Base-by-base conservation (phyloP, 805 yeast species). In the Kodamaea fukazawae region DNA sequence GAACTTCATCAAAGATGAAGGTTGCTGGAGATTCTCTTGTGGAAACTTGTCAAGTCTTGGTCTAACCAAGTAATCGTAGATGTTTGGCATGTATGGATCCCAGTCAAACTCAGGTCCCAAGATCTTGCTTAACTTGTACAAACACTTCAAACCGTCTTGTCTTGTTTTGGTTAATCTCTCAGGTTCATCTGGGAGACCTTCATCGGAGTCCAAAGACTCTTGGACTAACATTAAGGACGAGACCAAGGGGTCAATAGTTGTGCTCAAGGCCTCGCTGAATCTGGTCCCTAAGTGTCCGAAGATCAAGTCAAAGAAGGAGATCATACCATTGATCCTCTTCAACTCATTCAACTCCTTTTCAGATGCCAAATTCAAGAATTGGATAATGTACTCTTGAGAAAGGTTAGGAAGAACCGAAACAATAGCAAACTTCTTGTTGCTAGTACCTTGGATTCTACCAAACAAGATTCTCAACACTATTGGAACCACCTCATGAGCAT, bases 381-480 rank as follows among this genome's bases (percentile, higher is more conserved):
- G 68, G 3, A 61, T 57, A 16, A 89, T 72, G 49, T 78, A 73
- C 4, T 65, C 55, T 12, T 73, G 73, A 3, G 70, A 59, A 34
- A 87, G 67, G 44, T 70, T 78, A 4, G 86, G 82, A 35, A 87
- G 60, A 5, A 80, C 66, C 15, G 81, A 70, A 9, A 86, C 68
- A 7, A 86, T 82, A 7, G 93, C 86, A 50, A 71, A 73, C 46
- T 87, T 84, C 48, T 85, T 75, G 40, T 70, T 75, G 4, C 81
- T 71, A 1, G 82, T 74, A 8, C 72, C 71, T 60, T 87, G 95
- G 7, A 89, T 87, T 42, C 95, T 74, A 7, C 98, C 98, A 60
- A 83, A 91, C 14, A 93, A 65, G 17, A 93, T 82, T 48, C 96
- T 67, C 35, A 89, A 56, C 3, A 89, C 73, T 22, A 86, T 53